phyloP scores from a whole-genome alignment of 164 flowering plant genomes.

The Nymphaea thermarum region DNA sequence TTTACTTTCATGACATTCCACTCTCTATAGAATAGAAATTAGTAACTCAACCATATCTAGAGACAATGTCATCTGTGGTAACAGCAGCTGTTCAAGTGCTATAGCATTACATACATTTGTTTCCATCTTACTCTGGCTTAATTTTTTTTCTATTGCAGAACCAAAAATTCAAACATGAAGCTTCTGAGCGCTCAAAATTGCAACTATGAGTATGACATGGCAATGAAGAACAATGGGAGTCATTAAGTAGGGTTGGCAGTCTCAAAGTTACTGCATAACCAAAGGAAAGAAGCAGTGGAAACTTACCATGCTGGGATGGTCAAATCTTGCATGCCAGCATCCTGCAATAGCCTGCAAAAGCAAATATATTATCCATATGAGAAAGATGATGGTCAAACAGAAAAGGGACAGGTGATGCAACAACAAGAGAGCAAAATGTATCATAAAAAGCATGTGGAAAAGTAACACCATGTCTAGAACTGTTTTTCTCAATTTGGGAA shows the following conservation, averaged over 20 bases:
- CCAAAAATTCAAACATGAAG: too few species aligned
- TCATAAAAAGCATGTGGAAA: neutral
- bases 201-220: neutral
- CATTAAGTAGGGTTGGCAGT: neutral
- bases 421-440: neutral
- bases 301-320: conserved; percentile 67
- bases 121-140: too few species aligned
- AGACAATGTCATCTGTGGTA: too few species aligned
- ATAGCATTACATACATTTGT: too few species aligned
- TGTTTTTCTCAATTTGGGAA: too few species aligned
- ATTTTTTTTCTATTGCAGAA: too few species aligned
- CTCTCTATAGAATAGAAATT: too few species aligned
- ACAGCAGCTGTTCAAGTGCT: too few species aligned
- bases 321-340: conserved; percentile 75
- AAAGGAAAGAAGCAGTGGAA: neutral
- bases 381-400: neutral
- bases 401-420: neutral
- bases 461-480: too few species aligned
- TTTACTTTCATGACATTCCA: too few species aligned
- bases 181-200: neutral
- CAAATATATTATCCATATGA: neutral
- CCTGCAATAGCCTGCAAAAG: conserved; percentile 69
- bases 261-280: neutral
- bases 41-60: too few species aligned
- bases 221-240: neutral